These are phyloP conservation scores for Apiospora koreana DNA, from an alignment of 2,329 filamentous ascomycete genomes.

Conservation along the genomic window DNA sequence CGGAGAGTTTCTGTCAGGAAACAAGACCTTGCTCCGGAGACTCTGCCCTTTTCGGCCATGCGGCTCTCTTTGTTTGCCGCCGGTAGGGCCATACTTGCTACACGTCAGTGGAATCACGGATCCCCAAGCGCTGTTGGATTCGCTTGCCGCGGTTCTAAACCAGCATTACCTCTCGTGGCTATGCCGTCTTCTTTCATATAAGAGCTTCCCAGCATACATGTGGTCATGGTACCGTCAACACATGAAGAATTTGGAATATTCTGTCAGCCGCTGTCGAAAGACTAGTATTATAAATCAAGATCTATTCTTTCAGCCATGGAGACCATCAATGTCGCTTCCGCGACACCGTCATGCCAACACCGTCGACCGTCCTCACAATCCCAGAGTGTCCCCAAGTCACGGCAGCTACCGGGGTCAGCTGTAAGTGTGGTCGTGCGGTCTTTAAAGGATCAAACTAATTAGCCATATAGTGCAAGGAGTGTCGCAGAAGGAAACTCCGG, in stretches of 20 bases:
- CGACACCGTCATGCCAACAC: not conserved
- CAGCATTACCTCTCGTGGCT: not conserved
- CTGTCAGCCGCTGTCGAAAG: not conserved
- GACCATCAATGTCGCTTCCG: not conserved
- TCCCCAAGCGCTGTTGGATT: not conserved
- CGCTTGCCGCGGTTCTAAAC: not conserved
- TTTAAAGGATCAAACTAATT: not conserved
- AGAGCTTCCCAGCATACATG: not conserved
- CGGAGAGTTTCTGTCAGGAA: not conserved
- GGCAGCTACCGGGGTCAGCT: not conserved
- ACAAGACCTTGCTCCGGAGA: not conserved
- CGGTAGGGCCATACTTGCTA: not conserved
- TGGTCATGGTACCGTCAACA: not conserved
- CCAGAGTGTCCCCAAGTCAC: not conserved
- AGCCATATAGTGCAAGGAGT: conserved; percentile 21
- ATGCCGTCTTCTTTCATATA: not conserved
- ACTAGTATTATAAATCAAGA: not conserved
- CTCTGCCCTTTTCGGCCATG: not conserved
- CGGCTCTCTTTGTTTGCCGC: not conserved
- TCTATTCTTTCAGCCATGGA: not conserved
- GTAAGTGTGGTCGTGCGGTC: not conserved
- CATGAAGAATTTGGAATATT: no score
- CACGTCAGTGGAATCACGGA: not conserved
- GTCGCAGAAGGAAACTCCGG: conserved; percentile 26
- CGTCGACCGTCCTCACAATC: not conserved